phyloP scores from a whole-genome alignment of 2,329 filamentous ascomycete species.

The Daldinia sp. region DNA sequence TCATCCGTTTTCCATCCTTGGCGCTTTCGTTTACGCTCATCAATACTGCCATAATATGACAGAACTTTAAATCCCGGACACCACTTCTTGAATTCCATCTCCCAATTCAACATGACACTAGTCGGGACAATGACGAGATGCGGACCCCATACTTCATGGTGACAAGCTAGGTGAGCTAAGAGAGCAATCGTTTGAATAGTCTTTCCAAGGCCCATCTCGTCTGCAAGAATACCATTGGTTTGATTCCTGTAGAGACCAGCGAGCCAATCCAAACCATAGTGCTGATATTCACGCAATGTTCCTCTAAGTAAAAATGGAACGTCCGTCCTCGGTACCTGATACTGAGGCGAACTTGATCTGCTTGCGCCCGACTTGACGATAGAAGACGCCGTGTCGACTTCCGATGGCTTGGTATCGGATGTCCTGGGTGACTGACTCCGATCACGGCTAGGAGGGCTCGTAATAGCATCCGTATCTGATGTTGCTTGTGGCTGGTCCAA shows the following conservation, averaged over 20 bases:
- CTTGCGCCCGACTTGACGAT: slow-evolving; percentile 48
- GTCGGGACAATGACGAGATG: slow-evolving; percentile 97
- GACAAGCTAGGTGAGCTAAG: slow-evolving; percentile 88
- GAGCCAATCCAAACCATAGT: slow-evolving; percentile 96
- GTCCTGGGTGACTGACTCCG: slow-evolving; percentile 58
- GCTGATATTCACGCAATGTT: slow-evolving; percentile 92
- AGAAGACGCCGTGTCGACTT: slow-evolving; percentile 55
- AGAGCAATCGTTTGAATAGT: slow-evolving; percentile 98
- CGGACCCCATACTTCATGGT: slow-evolving; percentile 92
- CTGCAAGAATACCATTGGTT: slow-evolving; percentile 94
- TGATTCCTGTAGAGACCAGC: slow-evolving; percentile 89
- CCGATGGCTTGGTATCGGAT: slow-evolving; percentile 61
- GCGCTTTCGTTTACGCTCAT: slow-evolving; percentile 90
- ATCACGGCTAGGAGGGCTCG: slow-evolving; percentile 54
- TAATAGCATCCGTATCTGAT: slow-evolving; percentile 55
- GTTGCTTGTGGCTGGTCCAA: slow-evolving; percentile 47
- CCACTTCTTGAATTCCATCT: slow-evolving; percentile 99
- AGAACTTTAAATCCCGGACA: slow-evolving; percentile 97
- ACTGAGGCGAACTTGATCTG: slow-evolving; percentile 49
- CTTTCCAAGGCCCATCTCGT: slow-evolving; percentile 98
- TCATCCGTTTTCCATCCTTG: slow-evolving; percentile 94
- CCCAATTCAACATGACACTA: slow-evolving; percentile 99
- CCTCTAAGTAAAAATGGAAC: slow-evolving; percentile 86
- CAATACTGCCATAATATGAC: slow-evolving; percentile 93
- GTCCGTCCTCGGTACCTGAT: slow-evolving; percentile 66